These are phyloP conservation scores for Sphaerostilbella broomeana DNA, from an alignment of 2,329 filamentous ascomycete species.

Conservation along the genomic window DNA sequence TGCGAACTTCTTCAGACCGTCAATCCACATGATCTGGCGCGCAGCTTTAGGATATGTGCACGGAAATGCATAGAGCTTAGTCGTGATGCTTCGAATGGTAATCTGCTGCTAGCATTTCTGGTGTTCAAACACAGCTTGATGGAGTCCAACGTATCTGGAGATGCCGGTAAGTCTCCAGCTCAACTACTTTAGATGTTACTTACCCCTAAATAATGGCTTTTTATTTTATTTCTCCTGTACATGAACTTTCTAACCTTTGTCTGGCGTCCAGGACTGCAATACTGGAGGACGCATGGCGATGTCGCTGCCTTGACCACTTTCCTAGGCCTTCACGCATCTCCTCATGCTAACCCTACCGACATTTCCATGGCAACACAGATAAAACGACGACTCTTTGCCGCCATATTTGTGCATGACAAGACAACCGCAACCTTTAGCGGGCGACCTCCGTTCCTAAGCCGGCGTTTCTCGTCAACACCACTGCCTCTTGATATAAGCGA, in stretches of 20 bases:
- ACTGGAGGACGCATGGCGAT: slow-evolving; percentile 11
- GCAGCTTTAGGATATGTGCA: slow-evolving; percentile 4
- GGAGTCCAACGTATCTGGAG: slow-evolving; percentile 8
- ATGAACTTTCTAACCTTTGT: neutral
- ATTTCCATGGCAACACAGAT: slow-evolving; percentile 9
- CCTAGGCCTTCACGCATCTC: slow-evolving; percentile 9
- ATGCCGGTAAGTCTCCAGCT: slow-evolving; percentile 9
- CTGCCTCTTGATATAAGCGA: slow-evolving; percentile 13
- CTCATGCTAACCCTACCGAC: slow-evolving; percentile 4
- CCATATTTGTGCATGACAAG: slow-evolving; percentile 13
- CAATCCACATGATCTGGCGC: neutral
- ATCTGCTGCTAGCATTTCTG: slow-evolving; percentile 3
- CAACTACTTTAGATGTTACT: neutral
- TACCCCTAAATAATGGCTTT: neutral
- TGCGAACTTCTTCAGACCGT: neutral
- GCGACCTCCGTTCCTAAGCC: slow-evolving; percentile 9
- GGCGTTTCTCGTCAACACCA: slow-evolving; percentile 10
- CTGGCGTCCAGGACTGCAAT: slow-evolving; percentile 9
- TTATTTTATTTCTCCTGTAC: neutral
- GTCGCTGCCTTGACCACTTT: slow-evolving; percentile 10
- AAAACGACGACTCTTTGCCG: slow-evolving; percentile 11
- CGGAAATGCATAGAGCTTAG: slow-evolving; percentile 12
- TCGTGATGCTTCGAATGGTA: slow-evolving; percentile 5
- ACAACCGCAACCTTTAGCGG: slow-evolving; percentile 9
- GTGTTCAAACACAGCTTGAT: slow-evolving; percentile 7